Conservation (phyloP, 192 early-diverging fungal genomes). For the Rhizoclosmatium sp. region DNA sequence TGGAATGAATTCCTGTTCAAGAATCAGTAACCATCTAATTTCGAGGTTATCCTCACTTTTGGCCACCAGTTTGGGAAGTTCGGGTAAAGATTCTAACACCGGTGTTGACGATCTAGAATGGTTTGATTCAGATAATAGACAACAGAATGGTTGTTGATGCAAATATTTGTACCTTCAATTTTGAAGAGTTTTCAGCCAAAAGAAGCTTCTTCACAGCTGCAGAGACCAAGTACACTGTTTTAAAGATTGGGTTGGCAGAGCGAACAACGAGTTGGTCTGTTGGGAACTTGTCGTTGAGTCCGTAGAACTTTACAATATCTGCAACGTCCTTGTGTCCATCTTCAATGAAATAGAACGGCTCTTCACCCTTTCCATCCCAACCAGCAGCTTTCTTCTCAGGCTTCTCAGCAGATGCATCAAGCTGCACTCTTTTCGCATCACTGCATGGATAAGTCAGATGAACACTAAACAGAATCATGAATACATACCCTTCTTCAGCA, state of each 20-base stretch:
- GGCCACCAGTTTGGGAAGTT: conserved; percentile 21
- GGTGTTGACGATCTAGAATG: conserved; percentile 82
- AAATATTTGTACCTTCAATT: conserved; percentile 46
- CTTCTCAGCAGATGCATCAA: not conserved
- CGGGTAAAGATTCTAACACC: conserved; percentile 90
- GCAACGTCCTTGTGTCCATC: conserved; percentile 66
- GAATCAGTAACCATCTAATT: not conserved
- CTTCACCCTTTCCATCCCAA: conserved; percentile 65
- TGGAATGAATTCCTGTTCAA: conserved; percentile 31
- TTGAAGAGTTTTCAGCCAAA: conserved; percentile 57
- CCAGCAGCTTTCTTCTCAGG: conserved; percentile 34
- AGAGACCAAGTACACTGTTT: conserved; percentile 87
- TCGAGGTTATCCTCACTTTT: not conserved
- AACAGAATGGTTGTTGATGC: not conserved
- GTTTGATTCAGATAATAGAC: not conserved
- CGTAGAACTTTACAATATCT: conserved; percentile 76
- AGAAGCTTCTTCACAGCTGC: conserved; percentile 80
- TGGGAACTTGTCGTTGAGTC: conserved; percentile 78
- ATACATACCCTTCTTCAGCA: not conserved
- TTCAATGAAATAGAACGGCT: conserved; percentile 86
- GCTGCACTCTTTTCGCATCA: conserved; percentile 24
- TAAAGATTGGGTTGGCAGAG: conserved; percentile 70
- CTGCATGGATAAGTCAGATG: not conserved
- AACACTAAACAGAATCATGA: conserved; percentile 15
- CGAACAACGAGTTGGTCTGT: conserved; percentile 87